Percentiles rank a stretch among this genome's conserved stretches.
These are phyloP conservation scores for Candida quercuum DNA, from an alignment of 805 yeast species.

Conservation along the genomic window DNA sequence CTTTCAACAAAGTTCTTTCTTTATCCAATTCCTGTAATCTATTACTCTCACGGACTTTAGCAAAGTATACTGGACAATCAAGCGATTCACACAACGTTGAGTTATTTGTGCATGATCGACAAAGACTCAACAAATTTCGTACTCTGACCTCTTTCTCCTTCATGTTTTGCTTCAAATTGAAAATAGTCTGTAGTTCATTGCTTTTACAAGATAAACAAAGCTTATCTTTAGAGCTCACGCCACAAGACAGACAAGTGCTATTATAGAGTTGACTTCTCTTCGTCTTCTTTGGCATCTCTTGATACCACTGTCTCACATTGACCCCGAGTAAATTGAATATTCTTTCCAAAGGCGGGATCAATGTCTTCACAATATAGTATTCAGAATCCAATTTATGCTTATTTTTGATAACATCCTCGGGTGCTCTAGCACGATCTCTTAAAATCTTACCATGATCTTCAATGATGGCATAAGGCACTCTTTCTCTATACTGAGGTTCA, in stretches of 20 bases:
- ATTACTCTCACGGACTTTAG: conserved; percentile 38
- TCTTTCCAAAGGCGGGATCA: conserved; percentile 88
- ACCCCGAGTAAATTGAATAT: conserved; percentile 80
- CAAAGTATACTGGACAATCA: conserved; percentile 61
- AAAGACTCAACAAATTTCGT: conserved; percentile 26
- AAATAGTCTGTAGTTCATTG: conserved; percentile 31
- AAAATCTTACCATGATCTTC: conserved; percentile 54
- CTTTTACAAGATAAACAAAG: conserved; percentile 31
- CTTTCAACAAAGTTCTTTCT: conserved; percentile 3
- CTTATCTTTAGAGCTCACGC: conserved; percentile 9
- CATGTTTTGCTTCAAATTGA: conserved; percentile 26
- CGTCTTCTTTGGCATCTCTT: conserved; percentile 51
- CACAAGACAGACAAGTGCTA: conserved; percentile 24
- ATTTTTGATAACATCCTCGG: conserved; percentile 58
- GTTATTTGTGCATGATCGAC: conserved; percentile 33
- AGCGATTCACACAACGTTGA: conserved; percentile 47
- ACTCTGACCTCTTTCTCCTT: conserved; percentile 24
- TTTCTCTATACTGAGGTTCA: conserved; percentile 82
- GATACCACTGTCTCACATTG: conserved; percentile 71
- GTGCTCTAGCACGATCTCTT: conserved; percentile 75
- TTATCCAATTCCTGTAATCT: conserved; percentile 21
- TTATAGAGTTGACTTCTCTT: conserved; percentile 22
- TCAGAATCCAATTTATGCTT: conserved; percentile 61
- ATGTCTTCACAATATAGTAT: conserved; percentile 77
- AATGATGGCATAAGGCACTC: conserved; percentile 82